phyloP scores from a whole-genome alignment of 164 flowering plant species.

The Cinnamomum chago region DNA sequence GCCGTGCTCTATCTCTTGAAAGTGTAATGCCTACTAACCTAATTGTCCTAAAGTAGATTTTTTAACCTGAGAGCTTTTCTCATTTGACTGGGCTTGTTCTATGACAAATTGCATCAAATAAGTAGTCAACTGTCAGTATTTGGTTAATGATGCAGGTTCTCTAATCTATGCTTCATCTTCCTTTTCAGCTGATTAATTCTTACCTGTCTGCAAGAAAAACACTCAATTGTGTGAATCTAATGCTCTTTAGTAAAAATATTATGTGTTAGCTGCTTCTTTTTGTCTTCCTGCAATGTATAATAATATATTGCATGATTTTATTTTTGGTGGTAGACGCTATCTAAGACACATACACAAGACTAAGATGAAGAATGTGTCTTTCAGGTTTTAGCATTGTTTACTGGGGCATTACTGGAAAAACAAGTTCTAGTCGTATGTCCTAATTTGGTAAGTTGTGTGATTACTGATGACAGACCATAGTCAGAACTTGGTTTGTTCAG shows the following conservation, averaged over 20 bases:
- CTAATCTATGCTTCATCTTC: not conserved
- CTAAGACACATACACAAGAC: not conserved
- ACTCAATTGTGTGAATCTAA: not conserved
- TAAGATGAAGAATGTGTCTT: slow-evolving; percentile 13
- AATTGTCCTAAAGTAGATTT: too few species aligned
- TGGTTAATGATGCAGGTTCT: not conserved
- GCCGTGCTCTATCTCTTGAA: slow-evolving; percentile 89
- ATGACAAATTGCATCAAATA: not conserved
- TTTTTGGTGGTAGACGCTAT: not conserved
- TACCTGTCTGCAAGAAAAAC: too few species aligned
- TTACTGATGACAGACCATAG: too few species aligned
- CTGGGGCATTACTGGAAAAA: slow-evolving; percentile 83
- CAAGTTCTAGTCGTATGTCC: slow-evolving; percentile 78
- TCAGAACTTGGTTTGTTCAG: too few species aligned
- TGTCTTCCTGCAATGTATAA: not conserved
- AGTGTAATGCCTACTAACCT: slow-evolving; percentile 44
- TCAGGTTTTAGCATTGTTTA: slow-evolving; percentile 70
- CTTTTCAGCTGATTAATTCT: too few species aligned
- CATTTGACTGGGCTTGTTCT: not conserved
- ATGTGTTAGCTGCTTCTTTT: not conserved
- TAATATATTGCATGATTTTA: not conserved
- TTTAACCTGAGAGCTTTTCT: not conserved
- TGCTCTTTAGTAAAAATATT: not conserved
- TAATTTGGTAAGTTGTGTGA: slow-evolving; percentile 57
- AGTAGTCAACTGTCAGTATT: not conserved